Evolutionary conservation across 192 early-diverging fungal species (phyloP), one percentile per base, ranked within the genome.

Genomic region (Irineochytrium annulatum): DNA sequence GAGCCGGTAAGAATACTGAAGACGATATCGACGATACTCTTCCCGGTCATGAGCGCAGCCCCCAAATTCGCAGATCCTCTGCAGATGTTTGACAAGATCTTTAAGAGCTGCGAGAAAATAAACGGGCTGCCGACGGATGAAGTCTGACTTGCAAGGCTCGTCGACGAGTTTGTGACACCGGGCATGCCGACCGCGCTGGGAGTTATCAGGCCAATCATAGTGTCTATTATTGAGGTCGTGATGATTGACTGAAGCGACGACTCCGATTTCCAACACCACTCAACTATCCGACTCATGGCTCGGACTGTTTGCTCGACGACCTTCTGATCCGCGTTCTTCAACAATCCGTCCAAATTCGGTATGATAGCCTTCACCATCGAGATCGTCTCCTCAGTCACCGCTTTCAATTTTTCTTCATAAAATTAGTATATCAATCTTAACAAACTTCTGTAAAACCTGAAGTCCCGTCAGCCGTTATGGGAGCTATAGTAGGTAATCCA

Each of bases 311-410:
- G 69, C 46, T 93, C 86, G 3, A 87, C 87, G 0, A 92, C 72
- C 53, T 82, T 89, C 56, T 80, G 74, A 54, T 96, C 94, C 1
- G 75, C 62, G 61, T 89, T 85, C 3, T 65, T 66, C 33, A 95
- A 66, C 20, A 88, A 73, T 24, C 80, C 80, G 69, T 85, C 86
- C 1, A 96, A 60, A 13, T 78, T 87, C 11, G 86, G 88, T 3
- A 92, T 59, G 16, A 87, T 79, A 26, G 87, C 87, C 54, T 75
- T 58, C 0, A 86, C 82, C 68, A 82, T 83, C 1, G 68, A 17
- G 41, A 90, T 80, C 32, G 70, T 71, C 19, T 80, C 85, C 4
- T 48, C 29, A 3, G 82, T 43, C 52, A n/a, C 41, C 17, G 37
- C 30, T 51, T 46, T n/a, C n/a, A 59, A 48, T 19, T 6, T 5